A percentile compares a stretch with the other conserved stretches of the same genome.
Evolutionary conservation across 768 basidiomycete genomes (phyloP).

Genomic region (Tylopilus sp.): DNA sequence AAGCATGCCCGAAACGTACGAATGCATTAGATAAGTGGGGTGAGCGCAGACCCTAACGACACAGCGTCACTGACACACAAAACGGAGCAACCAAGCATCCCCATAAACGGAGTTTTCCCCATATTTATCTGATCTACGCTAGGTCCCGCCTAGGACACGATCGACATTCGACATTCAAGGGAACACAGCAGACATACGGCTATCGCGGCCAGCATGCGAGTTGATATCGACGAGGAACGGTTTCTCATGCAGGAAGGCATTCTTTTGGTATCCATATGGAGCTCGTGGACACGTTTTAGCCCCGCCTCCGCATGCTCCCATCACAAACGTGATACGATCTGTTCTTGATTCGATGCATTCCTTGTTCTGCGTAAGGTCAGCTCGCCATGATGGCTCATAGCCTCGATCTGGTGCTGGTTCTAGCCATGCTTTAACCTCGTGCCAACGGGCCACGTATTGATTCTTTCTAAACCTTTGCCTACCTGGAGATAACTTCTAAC

Average conservation of each 20-base stretch:
- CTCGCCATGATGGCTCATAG: not conserved
- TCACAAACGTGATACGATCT: slow-evolving; percentile 4
- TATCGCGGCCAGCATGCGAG: not conserved
- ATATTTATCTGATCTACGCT: slow-evolving; percentile 4
- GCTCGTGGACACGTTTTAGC: slow-evolving; percentile 3
- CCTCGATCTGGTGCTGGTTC: not conserved
- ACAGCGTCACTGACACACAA: not conserved
- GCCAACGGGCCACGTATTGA: slow-evolving; percentile 3
- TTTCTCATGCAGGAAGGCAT: not conserved
- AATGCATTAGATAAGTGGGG: not conserved
- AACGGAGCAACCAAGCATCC: no score
- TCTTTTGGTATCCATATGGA: not conserved
- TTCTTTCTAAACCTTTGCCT: no score
- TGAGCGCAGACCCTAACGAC: not conserved
- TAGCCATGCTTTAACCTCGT: slow-evolving; percentile 4
- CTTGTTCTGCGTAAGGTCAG: not conserved
- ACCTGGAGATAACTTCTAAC: not conserved
- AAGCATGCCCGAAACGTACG: no score
- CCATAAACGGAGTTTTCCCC: not conserved
- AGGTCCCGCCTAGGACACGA: not conserved
- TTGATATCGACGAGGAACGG: not conserved
- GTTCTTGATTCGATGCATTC: slow-evolving; percentile 1
- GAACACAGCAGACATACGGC: not conserved
- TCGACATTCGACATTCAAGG: not conserved
- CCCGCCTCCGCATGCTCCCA: slow-evolving; percentile 5